Evolutionary conservation across 768 basidiomycete genomes (phyloP).

Genomic region (Russula griseocarnosa): DNA sequence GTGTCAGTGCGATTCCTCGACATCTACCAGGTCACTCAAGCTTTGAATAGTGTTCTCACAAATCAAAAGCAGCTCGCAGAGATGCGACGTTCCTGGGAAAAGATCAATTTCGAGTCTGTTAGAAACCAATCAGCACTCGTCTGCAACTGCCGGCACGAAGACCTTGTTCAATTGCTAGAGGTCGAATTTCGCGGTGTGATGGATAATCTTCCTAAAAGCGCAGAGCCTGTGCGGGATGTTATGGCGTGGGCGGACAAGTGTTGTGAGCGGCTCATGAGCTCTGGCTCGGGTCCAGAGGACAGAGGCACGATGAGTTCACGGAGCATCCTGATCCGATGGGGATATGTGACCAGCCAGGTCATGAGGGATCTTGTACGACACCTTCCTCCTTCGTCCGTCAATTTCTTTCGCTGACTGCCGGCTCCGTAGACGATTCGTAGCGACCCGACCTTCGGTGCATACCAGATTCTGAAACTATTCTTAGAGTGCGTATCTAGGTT

Average conservation of each 20-base stretch:
- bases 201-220: conserved; percentile 65
- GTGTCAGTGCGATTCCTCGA: conserved; percentile 79
- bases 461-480: conserved; percentile 88
- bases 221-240: conserved; percentile 78
- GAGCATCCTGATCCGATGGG: conserved; percentile 86
- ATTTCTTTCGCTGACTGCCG: conserved; percentile 3
- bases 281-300: conserved; percentile 62
- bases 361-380: conserved; percentile 81
- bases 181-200: conserved; percentile 78
- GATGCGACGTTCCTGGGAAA: conserved; percentile 85
- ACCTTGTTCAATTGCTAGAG: conserved; percentile 78
- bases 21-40: conserved; percentile 89
- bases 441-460: conserved; percentile 88
- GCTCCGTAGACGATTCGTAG: conserved; percentile 74
- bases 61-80: conserved; percentile 81
- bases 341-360: conserved; percentile 88
- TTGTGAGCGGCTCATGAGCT: conserved; percentile 78
- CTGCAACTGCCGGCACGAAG: conserved; percentile 89
- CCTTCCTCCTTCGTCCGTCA: background rate
- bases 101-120: conserved; percentile 87
- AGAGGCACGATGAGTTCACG: conserved; percentile 79
- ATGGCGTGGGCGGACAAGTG: conserved; percentile 93
- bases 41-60: conserved; percentile 80
- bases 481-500: conserved; percentile 59
- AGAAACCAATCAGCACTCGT: conserved; percentile 90